Percentiles rank a stretch among this genome's conserved stretches.
phyloP scores from a whole-genome alignment of 805 yeast genomes.

The Priceomyces castillae region DNA sequence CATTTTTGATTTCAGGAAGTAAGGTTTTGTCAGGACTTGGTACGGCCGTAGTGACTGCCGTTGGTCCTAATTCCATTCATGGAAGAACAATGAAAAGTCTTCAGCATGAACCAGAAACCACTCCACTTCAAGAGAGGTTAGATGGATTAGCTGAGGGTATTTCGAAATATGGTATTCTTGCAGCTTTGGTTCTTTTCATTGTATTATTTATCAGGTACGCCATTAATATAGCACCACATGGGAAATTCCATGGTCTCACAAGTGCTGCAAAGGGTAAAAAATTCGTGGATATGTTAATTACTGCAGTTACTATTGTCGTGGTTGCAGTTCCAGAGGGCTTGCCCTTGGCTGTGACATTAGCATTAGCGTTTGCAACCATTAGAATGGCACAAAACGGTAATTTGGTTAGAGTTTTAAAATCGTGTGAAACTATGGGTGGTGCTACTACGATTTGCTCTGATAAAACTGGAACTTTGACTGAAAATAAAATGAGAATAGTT shows the following conservation, averaged over 20 bases:
- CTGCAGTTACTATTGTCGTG: slow-evolving; percentile 88
- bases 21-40: slow-evolving; percentile 85
- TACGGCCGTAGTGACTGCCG: slow-evolving; percentile 80
- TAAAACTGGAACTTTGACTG: slow-evolving; percentile 96
- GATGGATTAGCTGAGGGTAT: slow-evolving; percentile 86
- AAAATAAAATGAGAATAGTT: slow-evolving; percentile 89
- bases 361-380: slow-evolving; percentile 96
- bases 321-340: slow-evolving; percentile 99
- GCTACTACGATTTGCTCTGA: slow-evolving; percentile 97
- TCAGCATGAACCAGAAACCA: slow-evolving; percentile 70
- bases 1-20: slow-evolving; percentile 90
- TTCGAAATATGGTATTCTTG: slow-evolving; percentile 88
- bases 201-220: slow-evolving; percentile 76
- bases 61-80: slow-evolving; percentile 84
- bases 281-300: slow-evolving; percentile 82
- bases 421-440: slow-evolving; percentile 99
- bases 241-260: slow-evolving; percentile 41
- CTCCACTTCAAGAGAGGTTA: slow-evolving; percentile 85
- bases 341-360: slow-evolving; percentile 94
- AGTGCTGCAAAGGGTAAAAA: slow-evolving; percentile 79
- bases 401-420: slow-evolving; percentile 85
- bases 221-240: slow-evolving; percentile 55
- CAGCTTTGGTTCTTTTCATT: slow-evolving; percentile 77
- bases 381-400: slow-evolving; percentile 97
- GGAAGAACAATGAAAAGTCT: slow-evolving; percentile 89